Percentiles rank a stretch among this genome's conserved stretches.
phyloP scores from a whole-genome alignment of 768 basidiomycete species.

The Trametes sanguinea region DNA sequence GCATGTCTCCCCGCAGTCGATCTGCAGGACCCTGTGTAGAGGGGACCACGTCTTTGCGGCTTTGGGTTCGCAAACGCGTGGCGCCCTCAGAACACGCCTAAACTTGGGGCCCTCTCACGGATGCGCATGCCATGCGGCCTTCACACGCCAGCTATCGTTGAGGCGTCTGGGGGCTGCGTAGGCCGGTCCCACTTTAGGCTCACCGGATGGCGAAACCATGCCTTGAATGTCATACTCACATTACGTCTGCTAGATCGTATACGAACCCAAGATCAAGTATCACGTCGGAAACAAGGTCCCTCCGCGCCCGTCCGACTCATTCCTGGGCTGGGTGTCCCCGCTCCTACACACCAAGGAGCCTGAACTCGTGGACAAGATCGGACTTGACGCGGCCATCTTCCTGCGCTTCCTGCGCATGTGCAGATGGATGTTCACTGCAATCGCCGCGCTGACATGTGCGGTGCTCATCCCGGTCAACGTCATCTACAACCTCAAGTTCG shows the following conservation, averaged over 20 bases:
- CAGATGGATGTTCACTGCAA: slow-evolving; percentile 66
- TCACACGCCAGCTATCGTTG: too few species aligned
- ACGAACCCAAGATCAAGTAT: slow-evolving; percentile 94
- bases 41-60: too few species aligned
- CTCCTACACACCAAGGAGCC: slow-evolving; percentile 82
- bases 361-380: slow-evolving; percentile 85
- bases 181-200: too few species aligned
- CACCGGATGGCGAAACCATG: too few species aligned
- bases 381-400: slow-evolving; percentile 91
- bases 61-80: too few species aligned
- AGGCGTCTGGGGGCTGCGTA: too few species aligned
- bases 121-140: too few species aligned
- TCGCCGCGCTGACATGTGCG: slow-evolving; percentile 65
- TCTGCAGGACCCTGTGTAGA: too few species aligned
- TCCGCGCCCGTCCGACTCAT: slow-evolving; percentile 76
- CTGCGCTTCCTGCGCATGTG: slow-evolving; percentile 89
- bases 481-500: slow-evolving; percentile 75
- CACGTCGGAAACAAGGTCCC: slow-evolving; percentile 76
- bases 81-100: too few species aligned
- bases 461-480: slow-evolving; percentile 88
- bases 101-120: too few species aligned
- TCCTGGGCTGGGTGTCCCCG: slow-evolving; percentile 90
- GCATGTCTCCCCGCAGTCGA: too few species aligned
- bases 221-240: too few species aligned
- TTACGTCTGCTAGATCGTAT: slow-evolving; percentile 69